These are phyloP conservation scores for Pyrenophora tritici-repentis DNA, from an alignment of 2,329 filamentous ascomycete species.

Conservation along the genomic window DNA sequence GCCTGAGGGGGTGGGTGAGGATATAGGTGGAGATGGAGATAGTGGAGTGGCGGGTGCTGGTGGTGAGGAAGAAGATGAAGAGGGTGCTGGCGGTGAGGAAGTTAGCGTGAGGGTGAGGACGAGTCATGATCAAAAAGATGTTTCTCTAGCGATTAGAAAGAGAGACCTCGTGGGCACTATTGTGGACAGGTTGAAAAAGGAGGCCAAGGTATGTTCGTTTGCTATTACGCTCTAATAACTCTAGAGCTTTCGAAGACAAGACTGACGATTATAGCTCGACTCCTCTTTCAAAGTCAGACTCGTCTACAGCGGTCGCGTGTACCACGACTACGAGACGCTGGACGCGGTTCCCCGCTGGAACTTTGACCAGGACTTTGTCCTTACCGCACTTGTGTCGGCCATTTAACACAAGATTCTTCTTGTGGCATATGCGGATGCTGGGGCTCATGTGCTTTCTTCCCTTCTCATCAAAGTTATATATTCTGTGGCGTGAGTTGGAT, in stretches of 20 bases:
- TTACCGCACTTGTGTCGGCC: constrained; percentile 15
- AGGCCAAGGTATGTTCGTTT: constrained; percentile 62
- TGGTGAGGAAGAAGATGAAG: constrained; percentile 31
- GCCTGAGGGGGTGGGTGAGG: constrained; percentile 46
- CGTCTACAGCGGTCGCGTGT: constrained; percentile 79
- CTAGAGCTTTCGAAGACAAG: background rate
- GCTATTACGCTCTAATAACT: background rate
- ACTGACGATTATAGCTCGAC: constrained; percentile 54
- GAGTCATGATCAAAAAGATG: constrained; percentile 47
- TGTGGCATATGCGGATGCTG: no score
- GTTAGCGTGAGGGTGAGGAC: constrained; percentile 44
- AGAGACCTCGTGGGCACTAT: constrained; percentile 66
- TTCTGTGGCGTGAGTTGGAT: no score
- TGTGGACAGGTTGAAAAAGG: constrained; percentile 65
- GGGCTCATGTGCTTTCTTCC: no score
- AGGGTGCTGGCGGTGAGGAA: constrained; percentile 30
- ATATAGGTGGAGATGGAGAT: constrained; percentile 17
- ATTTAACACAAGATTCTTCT: background rate
- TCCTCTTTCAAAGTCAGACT: constrained; percentile 67
- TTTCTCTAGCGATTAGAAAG: constrained; percentile 41
- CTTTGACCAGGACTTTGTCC: constrained; percentile 50
- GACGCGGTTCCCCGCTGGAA: constrained; percentile 72
- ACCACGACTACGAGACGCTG: constrained; percentile 71
- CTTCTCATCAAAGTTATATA: no score
- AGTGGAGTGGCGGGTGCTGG: constrained; percentile 24